Evolutionary conservation across 2,329 filamentous ascomycete species (phyloP).

Genomic region (Pseudogymnoascus sp.): DNA sequence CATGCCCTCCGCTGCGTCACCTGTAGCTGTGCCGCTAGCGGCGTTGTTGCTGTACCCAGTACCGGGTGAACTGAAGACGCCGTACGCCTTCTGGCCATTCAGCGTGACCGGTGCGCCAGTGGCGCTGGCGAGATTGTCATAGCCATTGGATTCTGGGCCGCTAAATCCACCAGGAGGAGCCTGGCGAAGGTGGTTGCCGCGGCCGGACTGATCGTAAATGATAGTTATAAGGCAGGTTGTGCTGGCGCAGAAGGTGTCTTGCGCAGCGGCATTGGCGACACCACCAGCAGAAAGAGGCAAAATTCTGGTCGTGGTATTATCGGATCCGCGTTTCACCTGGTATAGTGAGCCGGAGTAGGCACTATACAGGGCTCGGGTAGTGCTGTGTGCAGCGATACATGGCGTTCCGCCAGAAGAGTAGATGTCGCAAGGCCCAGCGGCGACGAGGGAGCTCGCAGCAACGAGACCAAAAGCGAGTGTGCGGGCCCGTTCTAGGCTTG

Average conservation of each 20-base stretch:
- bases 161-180: constrained; percentile 48
- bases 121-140: constrained; percentile 51
- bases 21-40: constrained; percentile 42
- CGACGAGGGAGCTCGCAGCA: constrained; percentile 32
- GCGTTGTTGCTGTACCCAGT: constrained; percentile 55
- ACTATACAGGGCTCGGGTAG: constrained; percentile 53
- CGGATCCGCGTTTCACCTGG: constrained; percentile 48
- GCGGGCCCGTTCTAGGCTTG: constrained; percentile 21
- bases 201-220: constrained; percentile 59
- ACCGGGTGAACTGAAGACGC: constrained; percentile 52
- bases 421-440: constrained; percentile 52
- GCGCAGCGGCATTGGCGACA: constrained; percentile 50
- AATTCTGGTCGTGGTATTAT: constrained; percentile 31
- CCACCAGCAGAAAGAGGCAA: constrained; percentile 46
- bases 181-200: constrained; percentile 52
- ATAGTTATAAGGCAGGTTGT: constrained; percentile 56
- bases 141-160: constrained; percentile 47
- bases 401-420: constrained; percentile 49
- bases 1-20: constrained; percentile 49
- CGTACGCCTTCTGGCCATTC: constrained; percentile 53
- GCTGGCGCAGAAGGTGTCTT: constrained; percentile 50
- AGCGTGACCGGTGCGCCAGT: constrained; percentile 52
- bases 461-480: constrained; percentile 26
- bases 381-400: constrained; percentile 57
- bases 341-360: constrained; percentile 46